phyloP scores from a whole-genome alignment of 148 eudicot genomes.

The Vaccinium vitisidaea region DNA sequence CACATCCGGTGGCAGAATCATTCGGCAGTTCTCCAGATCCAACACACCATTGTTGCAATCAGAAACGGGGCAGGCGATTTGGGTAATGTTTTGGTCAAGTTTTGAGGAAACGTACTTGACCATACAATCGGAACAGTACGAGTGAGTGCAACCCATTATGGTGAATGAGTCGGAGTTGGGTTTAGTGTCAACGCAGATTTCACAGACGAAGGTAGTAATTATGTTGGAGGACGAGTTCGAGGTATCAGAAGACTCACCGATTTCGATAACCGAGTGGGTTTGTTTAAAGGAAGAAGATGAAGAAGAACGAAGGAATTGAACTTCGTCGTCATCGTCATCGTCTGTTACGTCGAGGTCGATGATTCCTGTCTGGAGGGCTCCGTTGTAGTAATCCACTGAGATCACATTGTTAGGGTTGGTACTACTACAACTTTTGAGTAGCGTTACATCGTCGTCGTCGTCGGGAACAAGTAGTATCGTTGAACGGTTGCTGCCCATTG shows the following conservation, averaged over 20 bases:
- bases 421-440: too few relatives aligned
- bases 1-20: conserved; percentile 40
- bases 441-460: background rate
- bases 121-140: conserved; percentile 43
- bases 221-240: conserved; percentile 9
- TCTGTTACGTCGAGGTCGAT: conserved; percentile 3
- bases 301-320: background rate
- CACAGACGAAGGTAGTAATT: conserved; percentile 36
- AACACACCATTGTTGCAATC: conserved; percentile 30
- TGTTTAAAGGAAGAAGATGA: background rate
- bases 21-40: conserved; percentile 46
- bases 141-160: conserved; percentile 44
- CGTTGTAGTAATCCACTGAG: too few relatives aligned
- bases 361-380: background rate
- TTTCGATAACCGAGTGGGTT: conserved; percentile 22
- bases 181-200: conserved; percentile 55
- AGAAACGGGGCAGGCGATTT: conserved; percentile 37
- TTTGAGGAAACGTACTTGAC: conserved; percentile 41
- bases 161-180: conserved; percentile 25
- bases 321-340: conserved; percentile 27
- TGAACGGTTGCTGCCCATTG: too few relatives aligned
- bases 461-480: background rate
- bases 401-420: too few relatives aligned
- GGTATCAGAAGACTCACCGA: conserved; percentile 37
- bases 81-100: conserved; percentile 36